phyloP scores from a whole-genome alignment of 2,329 filamentous ascomycete genomes.

The Claviceps maximensis region DNA sequence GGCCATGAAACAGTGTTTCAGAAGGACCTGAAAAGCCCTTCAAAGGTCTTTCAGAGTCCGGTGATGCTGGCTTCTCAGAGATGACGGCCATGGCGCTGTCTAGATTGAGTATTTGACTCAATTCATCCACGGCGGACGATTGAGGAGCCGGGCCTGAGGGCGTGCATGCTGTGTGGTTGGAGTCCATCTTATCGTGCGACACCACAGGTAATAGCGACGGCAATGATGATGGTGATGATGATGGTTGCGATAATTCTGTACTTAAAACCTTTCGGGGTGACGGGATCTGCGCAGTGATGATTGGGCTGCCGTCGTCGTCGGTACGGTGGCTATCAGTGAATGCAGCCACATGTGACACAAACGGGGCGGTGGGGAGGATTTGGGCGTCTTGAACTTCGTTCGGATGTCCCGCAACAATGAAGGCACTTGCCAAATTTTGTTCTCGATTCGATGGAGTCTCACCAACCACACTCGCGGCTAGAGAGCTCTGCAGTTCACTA shows the following conservation, averaged over 20 bases:
- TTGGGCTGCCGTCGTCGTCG: neutral
- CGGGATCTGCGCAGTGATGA: neutral
- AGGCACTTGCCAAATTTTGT: neutral
- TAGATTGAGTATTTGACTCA: conserved; percentile 9
- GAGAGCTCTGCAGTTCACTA: neutral
- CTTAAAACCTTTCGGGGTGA: neutral
- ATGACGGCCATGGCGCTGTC: conserved; percentile 4
- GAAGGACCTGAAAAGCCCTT: neutral
- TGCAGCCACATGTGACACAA: conserved; percentile 7
- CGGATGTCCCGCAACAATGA: neutral
- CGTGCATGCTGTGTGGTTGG: neutral
- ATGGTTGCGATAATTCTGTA: neutral
- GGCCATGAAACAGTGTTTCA: neutral
- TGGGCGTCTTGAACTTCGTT: conserved; percentile 18
- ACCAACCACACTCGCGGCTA: neutral
- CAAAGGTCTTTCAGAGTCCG: neutral
- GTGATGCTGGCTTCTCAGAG: neutral
- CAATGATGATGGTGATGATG: neutral
- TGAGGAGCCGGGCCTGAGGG: neutral
- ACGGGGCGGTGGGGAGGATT: conserved; percentile 7
- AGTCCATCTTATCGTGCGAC: neutral
- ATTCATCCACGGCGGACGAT: conserved; percentile 8
- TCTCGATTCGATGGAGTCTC: conserved; percentile 3
- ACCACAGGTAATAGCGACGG: neutral
- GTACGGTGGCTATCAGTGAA: conserved; percentile 8